Evolutionary conservation across 2,329 filamentous ascomycete species (phyloP).

Genomic region (Elsinoe perseae): DNA sequence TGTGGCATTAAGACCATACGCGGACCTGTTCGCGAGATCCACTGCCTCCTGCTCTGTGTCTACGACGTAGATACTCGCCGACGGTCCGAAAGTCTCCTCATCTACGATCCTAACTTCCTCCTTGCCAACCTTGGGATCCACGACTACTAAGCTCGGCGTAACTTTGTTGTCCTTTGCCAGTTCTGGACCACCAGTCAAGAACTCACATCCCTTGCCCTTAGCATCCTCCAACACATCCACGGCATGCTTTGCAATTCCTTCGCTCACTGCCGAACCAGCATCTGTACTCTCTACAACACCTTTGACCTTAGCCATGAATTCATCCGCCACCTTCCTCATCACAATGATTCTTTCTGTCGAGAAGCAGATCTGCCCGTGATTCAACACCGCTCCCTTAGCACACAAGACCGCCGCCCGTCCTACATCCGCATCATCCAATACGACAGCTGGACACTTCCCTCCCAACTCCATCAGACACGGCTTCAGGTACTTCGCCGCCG

Average conservation of each 20-base stretch:
- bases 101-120: slow-evolving; percentile 61
- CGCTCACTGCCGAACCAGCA: slow-evolving; percentile 20
- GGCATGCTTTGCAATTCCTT: slow-evolving; percentile 27
- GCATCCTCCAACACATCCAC: slow-evolving; percentile 24
- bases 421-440: slow-evolving; percentile 38
- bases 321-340: slow-evolving; percentile 45
- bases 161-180: slow-evolving; percentile 17
- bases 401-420: slow-evolving; percentile 23
- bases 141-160: slow-evolving; percentile 49
- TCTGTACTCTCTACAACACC: slow-evolving; percentile 27
- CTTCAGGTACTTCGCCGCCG: slow-evolving; percentile 34
- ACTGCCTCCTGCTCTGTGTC: slow-evolving; percentile 23
- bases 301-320: slow-evolving; percentile 45
- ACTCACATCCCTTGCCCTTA: slow-evolving; percentile 22
- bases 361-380: slow-evolving; percentile 53
- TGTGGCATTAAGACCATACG: slow-evolving; percentile 63
- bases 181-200: slow-evolving; percentile 22
- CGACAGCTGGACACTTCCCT: slow-evolving; percentile 36
- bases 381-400: slow-evolving; percentile 8
- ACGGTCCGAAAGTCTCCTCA: slow-evolving; percentile 51
- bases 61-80: slow-evolving; percentile 14
- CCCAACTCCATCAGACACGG: slow-evolving; percentile 39
- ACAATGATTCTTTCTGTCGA: slow-evolving; percentile 67
- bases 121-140: slow-evolving; percentile 44
- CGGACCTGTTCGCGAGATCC: slow-evolving; percentile 48